Evolutionary conservation across 192 early-diverging fungal genomes (phyloP).

Genomic region (Rhizoclosmatium globosum): DNA sequence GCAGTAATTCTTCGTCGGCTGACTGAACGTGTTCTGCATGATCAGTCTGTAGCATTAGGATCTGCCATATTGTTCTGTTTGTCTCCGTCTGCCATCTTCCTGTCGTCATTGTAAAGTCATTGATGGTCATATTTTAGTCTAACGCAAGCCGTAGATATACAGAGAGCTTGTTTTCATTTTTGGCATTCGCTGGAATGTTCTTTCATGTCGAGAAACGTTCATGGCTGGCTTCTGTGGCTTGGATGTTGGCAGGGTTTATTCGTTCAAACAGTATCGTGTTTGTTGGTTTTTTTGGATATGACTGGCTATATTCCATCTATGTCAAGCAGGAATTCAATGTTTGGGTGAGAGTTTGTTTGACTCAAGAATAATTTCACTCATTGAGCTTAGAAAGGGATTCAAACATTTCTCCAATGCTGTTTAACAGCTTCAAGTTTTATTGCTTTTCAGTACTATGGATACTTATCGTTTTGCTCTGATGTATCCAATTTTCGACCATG

Average conservation of each 20-base stretch:
- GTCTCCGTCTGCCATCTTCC: constrained; percentile 83
- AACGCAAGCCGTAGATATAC: constrained; percentile 60
- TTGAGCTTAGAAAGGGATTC: not conserved
- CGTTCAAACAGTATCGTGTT: constrained; percentile 86
- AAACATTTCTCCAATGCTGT: not conserved
- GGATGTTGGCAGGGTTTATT: constrained; percentile 64
- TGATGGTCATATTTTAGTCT: not conserved
- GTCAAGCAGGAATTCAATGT: not conserved
- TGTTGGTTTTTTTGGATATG: constrained; percentile 83
- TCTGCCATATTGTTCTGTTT: constrained; percentile 77
- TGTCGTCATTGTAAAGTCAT: constrained; percentile 46
- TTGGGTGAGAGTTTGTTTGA: not conserved
- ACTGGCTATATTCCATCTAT: constrained; percentile 18
- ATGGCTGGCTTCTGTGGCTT: constrained; percentile 69
- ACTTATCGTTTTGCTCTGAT: constrained; percentile 63
- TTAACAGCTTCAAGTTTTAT: constrained; percentile 39
- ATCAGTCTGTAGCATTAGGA: constrained; percentile 66
- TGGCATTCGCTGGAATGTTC: constrained; percentile 83
- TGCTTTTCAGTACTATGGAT: constrained; percentile 43
- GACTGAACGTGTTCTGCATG: constrained; percentile 45
- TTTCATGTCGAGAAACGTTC: constrained; percentile 53
- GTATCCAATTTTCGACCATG: constrained; percentile 60
- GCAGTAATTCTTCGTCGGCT: constrained; percentile 75
- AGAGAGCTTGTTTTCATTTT: constrained; percentile 82
- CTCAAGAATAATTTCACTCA: constrained; percentile 24